Evolutionary conservation across 805 yeast species (phyloP).

Genomic region (Candida namnaoensis): DNA sequence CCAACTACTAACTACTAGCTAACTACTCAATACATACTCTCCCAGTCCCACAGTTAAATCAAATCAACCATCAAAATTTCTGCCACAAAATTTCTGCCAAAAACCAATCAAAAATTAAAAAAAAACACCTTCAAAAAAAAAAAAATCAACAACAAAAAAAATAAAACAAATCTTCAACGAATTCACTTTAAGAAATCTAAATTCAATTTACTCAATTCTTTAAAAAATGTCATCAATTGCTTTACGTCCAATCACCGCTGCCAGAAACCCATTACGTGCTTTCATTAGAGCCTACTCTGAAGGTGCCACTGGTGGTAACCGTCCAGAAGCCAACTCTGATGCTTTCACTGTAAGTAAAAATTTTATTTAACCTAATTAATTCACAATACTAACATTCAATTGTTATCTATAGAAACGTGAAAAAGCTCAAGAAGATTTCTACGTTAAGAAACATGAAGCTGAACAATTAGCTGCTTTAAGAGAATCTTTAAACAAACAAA

Average conservation of each 20-base stretch:
- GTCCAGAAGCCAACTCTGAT: conserved; percentile 45
- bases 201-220: neutral
- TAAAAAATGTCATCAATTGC: conserved; percentile 15
- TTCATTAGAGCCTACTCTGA: conserved; percentile 31
- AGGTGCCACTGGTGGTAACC: conserved; percentile 54
- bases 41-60: too few relatives aligned
- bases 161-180: too few relatives aligned
- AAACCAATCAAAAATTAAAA: too few relatives aligned
- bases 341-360: conserved; percentile 44
- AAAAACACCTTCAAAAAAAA: too few relatives aligned
- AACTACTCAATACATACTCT: too few relatives aligned
- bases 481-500: conserved; percentile 71
- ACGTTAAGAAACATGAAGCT: conserved; percentile 82
- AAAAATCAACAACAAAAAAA: too few relatives aligned
- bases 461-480: conserved; percentile 73
- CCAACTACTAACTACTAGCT: too few relatives aligned
- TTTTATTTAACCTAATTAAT: too few relatives aligned
- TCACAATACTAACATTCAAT: too few relatives aligned
- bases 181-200: too few relatives aligned
- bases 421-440: conserved; percentile 82
- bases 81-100: too few relatives aligned
- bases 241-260: conserved; percentile 29
- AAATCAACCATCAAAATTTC: too few relatives aligned
- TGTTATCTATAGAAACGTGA: conserved; percentile 94
- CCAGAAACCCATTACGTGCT: conserved; percentile 15